Base-by-base conservation (phyloP, 768 basidiomycete genomes). In the Coprinopsis cinerea region DNA sequence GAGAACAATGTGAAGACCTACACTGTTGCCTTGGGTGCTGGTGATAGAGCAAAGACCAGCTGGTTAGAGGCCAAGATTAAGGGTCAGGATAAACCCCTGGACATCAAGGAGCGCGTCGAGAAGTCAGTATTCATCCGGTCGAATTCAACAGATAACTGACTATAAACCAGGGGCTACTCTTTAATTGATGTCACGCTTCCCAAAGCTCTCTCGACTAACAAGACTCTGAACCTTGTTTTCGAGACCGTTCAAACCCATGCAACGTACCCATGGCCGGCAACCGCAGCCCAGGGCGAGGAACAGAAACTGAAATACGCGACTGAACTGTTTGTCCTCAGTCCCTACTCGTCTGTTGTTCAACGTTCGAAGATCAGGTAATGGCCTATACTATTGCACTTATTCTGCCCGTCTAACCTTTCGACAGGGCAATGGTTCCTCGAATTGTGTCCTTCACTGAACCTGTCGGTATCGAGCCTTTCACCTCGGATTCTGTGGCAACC, bases 301-400 rank as follows among this genome's bases (percentile, higher is more conserved):
- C 93, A 94, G 64, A 78, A 79, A 25, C 73, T 96, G 52, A 82
- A 86, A 61, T 95, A 91, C 62, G 70, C 74, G 44, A 77, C 84
- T 0, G 81, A 84, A 63, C 70, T 92, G 9, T 85, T 92, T 62
- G 82, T 94, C 17, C 69, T 91, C 50, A 93, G 89, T 60, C 88
- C 88, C 32, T 97, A 96, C 63, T 63, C 70, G 26, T 92, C 92
- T 20, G 66, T 77, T 39, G 81, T 88, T 18, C 92, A 95, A 65
- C 79, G 91, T 40, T 86, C 89, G 17, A 96, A 95, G 72, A 66
- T 96, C 56, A 82, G 82, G 93, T 93, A n/a, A n/a, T n/a, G n/a
- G n/a, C n/a, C n/a, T n/a, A 35, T 48, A 26, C 20, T 50, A 13
- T 50, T n/a, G 14, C 24, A 23, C 23, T 15, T 11, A 22, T 44